phyloP scores from a whole-genome alignment of 441 rosid species.

The Syzygium malaccense region DNA sequence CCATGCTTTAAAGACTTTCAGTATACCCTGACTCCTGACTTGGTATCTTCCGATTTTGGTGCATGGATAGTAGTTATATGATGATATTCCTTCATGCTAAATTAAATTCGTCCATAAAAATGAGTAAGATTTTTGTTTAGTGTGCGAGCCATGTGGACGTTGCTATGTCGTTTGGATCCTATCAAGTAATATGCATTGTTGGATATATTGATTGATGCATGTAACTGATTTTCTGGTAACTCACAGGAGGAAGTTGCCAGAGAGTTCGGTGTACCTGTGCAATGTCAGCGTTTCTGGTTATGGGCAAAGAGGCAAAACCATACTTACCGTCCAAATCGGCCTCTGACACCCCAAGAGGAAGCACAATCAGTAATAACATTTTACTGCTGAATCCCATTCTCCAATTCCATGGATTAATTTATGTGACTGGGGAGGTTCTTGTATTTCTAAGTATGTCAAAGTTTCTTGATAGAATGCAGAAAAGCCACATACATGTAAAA shows the following conservation, averaged over 20 bases:
- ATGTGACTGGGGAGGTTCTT: background rate
- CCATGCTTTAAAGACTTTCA: no score
- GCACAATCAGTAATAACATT: constrained; percentile 53
- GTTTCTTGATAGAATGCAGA: no score
- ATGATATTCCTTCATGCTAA: background rate
- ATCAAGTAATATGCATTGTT: background rate
- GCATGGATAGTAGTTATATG: no score
- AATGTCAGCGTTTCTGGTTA: constrained; percentile 84
- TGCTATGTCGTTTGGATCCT: background rate
- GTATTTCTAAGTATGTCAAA: background rate
- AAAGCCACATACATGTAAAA: no score
- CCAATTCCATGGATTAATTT: background rate
- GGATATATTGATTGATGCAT: background rate
- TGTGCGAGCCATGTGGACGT: background rate
- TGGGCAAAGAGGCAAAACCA: constrained; percentile 93
- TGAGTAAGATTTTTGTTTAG: background rate
- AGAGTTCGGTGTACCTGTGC: constrained; percentile 84
- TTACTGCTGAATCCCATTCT: background rate
- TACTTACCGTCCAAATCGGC: constrained; percentile 91
- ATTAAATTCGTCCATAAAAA: background rate
- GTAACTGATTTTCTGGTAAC: constrained; percentile 4
- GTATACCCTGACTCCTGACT: no score
- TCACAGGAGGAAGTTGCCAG: constrained; percentile 87
- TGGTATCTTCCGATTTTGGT: no score
- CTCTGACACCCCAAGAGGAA: constrained; percentile 82